phyloP scores from a whole-genome alignment of 768 basidiomycete species.

The Tulasnella sp. region DNA sequence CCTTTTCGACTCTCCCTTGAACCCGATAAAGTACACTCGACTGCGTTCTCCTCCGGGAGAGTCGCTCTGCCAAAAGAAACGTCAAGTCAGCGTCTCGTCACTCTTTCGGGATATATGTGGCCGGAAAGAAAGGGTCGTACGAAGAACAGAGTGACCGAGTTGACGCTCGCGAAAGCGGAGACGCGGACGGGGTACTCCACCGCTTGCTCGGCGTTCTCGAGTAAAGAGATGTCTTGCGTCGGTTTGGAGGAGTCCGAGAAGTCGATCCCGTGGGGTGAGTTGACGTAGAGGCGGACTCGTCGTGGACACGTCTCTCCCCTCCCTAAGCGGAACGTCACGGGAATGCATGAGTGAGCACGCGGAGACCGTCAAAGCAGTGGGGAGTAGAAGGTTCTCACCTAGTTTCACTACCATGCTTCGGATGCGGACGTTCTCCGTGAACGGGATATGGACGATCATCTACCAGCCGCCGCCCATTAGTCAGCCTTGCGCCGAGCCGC shows the following conservation, averaged over 20 bases:
- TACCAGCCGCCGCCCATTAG: slow-evolving; percentile 26
- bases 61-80: too few relatives aligned
- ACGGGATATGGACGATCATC: slow-evolving; percentile 75
- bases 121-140: too few relatives aligned
- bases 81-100: too few relatives aligned
- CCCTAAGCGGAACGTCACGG: slow-evolving; percentile 30
- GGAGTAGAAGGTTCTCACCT: slow-evolving; percentile 37
- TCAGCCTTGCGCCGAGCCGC: neutral
- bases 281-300: slow-evolving; percentile 64
- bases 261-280: slow-evolving; percentile 62
- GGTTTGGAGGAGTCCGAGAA: slow-evolving; percentile 58
- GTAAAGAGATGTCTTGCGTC: slow-evolving; percentile 56
- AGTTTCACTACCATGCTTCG: slow-evolving; percentile 65
- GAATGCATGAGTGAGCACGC: neutral
- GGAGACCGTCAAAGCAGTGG: neutral
- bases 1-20: slow-evolving; percentile 59
- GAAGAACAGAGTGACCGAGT: slow-evolving; percentile 65
- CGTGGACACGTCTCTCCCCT: slow-evolving; percentile 65
- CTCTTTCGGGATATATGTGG: too few relatives aligned
- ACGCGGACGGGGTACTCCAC: slow-evolving; percentile 69
- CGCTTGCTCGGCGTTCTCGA: slow-evolving; percentile 56
- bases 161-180: slow-evolving; percentile 65
- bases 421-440: slow-evolving; percentile 64
- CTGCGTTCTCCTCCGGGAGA: slow-evolving; percentile 33
- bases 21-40: slow-evolving; percentile 68